A percentile compares a stretch with the other conserved stretches of the same genome.
Conservation (phyloP, 176 grass and related monocot genomes). For the Bolboschoenus planiculmis region DNA sequence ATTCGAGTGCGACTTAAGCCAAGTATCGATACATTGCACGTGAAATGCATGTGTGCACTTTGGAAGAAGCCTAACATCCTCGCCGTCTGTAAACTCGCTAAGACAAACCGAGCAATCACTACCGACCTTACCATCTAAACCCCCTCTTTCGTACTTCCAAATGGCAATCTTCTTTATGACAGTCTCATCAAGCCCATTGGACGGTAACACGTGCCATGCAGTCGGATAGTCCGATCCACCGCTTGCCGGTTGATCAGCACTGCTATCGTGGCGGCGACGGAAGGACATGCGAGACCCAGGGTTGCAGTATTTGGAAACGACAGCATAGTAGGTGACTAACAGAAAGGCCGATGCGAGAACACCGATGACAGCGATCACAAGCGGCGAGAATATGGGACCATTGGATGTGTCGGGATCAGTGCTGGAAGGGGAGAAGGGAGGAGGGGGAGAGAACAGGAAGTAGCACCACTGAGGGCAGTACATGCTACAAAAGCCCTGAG, state of each 20-base stretch:
- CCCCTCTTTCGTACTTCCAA: slow-evolving; percentile 61
- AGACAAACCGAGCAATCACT: slow-evolving; percentile 88
- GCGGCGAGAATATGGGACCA: slow-evolving; percentile 59
- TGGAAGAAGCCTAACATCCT: slow-evolving; percentile 80
- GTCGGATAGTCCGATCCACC: slow-evolving; percentile 21
- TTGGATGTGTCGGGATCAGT: slow-evolving; percentile 40
- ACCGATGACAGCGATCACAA: slow-evolving; percentile 98
- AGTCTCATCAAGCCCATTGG: slow-evolving; percentile 64
- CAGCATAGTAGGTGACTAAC: slow-evolving; percentile 86
- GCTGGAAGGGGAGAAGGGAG: slow-evolving; percentile 44
- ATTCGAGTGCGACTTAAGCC: slow-evolving; percentile 84
- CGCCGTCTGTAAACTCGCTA: slow-evolving; percentile 75
- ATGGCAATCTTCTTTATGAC: slow-evolving; percentile 76
- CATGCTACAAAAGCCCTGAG: slow-evolving; percentile 83
- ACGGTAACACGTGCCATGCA: slow-evolving; percentile 29
- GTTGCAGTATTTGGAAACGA: slow-evolving; percentile 86
- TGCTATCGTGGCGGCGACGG: neutral
- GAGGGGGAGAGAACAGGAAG: slow-evolving; percentile 80
- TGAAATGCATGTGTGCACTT: slow-evolving; percentile 94
- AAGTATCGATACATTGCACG: slow-evolving; percentile 86
- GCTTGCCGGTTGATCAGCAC: neutral
- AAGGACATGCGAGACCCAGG: slow-evolving; percentile 44
- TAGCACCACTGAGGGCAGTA: slow-evolving; percentile 99
- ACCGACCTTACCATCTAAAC: slow-evolving; percentile 40
- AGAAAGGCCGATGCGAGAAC: slow-evolving; percentile 80